Base-by-base conservation (phyloP, 164 flowering plant genomes). In the Magnolia changhungtana region DNA sequence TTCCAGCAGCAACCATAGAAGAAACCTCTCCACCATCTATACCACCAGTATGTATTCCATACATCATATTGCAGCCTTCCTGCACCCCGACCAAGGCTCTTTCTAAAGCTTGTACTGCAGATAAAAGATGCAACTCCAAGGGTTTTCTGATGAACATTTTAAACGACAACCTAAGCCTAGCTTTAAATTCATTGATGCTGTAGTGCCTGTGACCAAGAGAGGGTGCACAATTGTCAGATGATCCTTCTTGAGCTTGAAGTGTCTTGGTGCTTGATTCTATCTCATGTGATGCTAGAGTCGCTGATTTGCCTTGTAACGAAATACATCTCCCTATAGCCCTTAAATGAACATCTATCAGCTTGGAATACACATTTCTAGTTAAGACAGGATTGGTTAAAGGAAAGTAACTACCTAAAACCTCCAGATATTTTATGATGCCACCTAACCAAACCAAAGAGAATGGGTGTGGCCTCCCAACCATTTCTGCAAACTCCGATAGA, bases 281-380 rank as follows among this genome's bases (percentile, higher is more conserved):
- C 76, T 90, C 92, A 78, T 86, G 92, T 58, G 91, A 91, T 74
- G 86, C 90, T 72, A 94, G 82, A 76, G 85, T 84, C 63, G 98
- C 95, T 71, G 79, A 67, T 79, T 93, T 93, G 14, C 95, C 97
- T 75, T 90, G 94, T 71, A 91, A 82, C 20, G 87, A 77, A 50
- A 91, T 92, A 87, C 94, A 92, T 84, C 83, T 92, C 72, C 97
- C 98, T 64, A 93, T 83, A 63, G 88, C 93, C 81, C 74, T 82
- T 65, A 92, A 67, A 73, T 91, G 96, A n/a, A 96, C 71, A 58
- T 83, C 83, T 66, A 93, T 79, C 74, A 93, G 81, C 81, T 81
- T 82, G n/a, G 77, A 77, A 82, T 89, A 92, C 72, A 83, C 65
- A 83, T 87, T 81, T 74, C 80, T 80, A n/a, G 91, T 83, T 49